phyloP scores from a whole-genome alignment of 2,329 filamentous ascomycete genomes.

The Pyricularia pennisetigena region DNA sequence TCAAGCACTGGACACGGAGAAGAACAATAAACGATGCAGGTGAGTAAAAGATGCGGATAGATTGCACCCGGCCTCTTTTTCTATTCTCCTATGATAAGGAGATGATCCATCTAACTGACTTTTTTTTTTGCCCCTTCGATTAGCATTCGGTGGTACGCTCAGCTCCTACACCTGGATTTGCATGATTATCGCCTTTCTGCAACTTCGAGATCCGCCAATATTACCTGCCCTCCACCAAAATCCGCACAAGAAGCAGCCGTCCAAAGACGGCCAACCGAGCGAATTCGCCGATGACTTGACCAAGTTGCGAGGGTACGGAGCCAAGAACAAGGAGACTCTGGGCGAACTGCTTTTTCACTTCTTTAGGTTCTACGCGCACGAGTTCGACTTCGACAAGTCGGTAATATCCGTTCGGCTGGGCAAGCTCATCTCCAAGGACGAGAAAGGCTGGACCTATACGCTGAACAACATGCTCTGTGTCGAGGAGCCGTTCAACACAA shows the following conservation, averaged over 20 bases:
- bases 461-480: slow-evolving; percentile 83
- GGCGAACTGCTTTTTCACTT: slow-evolving; percentile 90
- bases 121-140: slow-evolving; percentile 3
- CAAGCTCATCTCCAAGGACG: slow-evolving; percentile 65
- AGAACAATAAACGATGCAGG: slow-evolving; percentile 94
- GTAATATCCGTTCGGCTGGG: slow-evolving; percentile 82
- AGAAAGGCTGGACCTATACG: slow-evolving; percentile 78
- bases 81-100: background rate
- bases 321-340: slow-evolving; percentile 69
- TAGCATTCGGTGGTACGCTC: slow-evolving; percentile 84
- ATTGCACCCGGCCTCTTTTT: background rate
- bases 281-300: slow-evolving; percentile 83
- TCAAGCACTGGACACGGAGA: slow-evolving; percentile 94
- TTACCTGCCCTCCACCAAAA: slow-evolving; percentile 77
- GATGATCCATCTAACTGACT: slow-evolving; percentile 1
- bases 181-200: slow-evolving; percentile 92
- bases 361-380: slow-evolving; percentile 89
- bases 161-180: slow-evolving; percentile 99
- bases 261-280: slow-evolving; percentile 56
- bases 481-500: slow-evolving; percentile 90
- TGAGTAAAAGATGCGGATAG: slow-evolving; percentile 22
- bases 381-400: slow-evolving; percentile 78
- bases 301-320: slow-evolving; percentile 63
- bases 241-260: slow-evolving; percentile 48
- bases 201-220: slow-evolving; percentile 74